Base-by-base conservation (phyloP, 371 early-diverging fungal species). In the Lichtheimia ramosa region DNA sequence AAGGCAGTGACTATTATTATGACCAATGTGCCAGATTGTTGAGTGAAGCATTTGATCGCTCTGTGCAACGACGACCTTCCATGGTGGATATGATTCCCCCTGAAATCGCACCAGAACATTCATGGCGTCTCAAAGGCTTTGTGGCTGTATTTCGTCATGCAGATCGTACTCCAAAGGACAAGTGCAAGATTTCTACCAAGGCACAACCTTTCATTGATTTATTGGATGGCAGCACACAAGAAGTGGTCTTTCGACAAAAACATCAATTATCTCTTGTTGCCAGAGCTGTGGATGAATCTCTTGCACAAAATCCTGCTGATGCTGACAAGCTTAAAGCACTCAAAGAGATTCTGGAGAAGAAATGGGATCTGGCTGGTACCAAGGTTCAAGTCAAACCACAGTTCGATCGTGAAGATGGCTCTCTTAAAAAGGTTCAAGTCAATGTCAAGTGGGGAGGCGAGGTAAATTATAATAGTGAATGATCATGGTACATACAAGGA, bases 401-500 rank as follows among this genome's bases (percentile, higher is more conserved):
- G 6, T 89, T 81, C 61, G 79, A 78, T 55, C 88, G 89, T 28
- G 76, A 87, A 27, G 77, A 77, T 43, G 68, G 77, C 6, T 50
- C 70, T 3, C 77, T 95, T 3, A 79, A 85, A 39, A 92, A 93
- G 59, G 70, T 93, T 8, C 95, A 96, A 75, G 73, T 96, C 20
- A 90, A 96, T 68, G 92, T 97, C 56, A 98, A 98, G 67, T 98
- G 97, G 98, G 97, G 96, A 41, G 98, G 96, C 43, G 94, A 95
- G 75, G 86, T 84, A 75, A 64, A 50, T 18, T 14, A 13, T 4
- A 43, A 5, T 4, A 43, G 6, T 1, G 34, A 8, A 34, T 34
- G 50, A 23, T 51, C 28, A 10, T 51, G 20, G 23, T 8, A 54
- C 42, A 41, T 18, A 20, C 24, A 52, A n/a, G 24, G 2, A 3